Evolutionary conservation across 495 filamentous ascomycete species (phyloP).

Genomic region (Trichoderma reesei): DNA sequence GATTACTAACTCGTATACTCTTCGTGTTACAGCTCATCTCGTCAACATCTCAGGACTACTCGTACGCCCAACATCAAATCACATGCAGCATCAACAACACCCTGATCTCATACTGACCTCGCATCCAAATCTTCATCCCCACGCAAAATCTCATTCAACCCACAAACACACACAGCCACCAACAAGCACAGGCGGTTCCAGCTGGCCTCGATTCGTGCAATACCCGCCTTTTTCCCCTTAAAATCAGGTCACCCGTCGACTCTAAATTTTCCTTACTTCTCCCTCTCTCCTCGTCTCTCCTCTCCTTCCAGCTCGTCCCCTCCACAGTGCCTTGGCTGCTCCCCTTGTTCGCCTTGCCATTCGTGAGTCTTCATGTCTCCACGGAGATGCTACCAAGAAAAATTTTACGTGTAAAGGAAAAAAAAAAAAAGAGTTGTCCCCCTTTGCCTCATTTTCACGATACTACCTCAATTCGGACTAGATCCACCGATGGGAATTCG

Average conservation of each 20-base stretch:
- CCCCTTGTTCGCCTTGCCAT: no score
- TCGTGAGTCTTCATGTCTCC: no score
- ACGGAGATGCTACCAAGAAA: background rate
- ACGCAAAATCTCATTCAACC: background rate
- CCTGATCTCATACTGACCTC: no score
- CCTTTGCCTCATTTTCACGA: background rate
- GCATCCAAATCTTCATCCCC: constrained; percentile 1
- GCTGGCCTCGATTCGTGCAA: background rate
- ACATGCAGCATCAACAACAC: background rate
- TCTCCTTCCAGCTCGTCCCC: no score
- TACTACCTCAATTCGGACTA: constrained; percentile 4
- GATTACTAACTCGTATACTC: no score
- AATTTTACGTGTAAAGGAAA: background rate
- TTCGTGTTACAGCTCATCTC: no score
- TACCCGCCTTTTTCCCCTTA: background rate
- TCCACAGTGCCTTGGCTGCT: no score
- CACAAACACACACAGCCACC: background rate
- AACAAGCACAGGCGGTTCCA: background rate
- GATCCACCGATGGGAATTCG: background rate
- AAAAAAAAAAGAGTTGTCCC: no score
- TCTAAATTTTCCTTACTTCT: background rate
- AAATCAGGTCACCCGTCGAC: background rate
- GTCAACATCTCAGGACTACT: background rate
- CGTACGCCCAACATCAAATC: background rate
- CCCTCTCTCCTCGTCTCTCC: background rate